Conservation (phyloP, 805 yeast genomes). For the Zygosaccharomyces pseudorouxii region DNA sequence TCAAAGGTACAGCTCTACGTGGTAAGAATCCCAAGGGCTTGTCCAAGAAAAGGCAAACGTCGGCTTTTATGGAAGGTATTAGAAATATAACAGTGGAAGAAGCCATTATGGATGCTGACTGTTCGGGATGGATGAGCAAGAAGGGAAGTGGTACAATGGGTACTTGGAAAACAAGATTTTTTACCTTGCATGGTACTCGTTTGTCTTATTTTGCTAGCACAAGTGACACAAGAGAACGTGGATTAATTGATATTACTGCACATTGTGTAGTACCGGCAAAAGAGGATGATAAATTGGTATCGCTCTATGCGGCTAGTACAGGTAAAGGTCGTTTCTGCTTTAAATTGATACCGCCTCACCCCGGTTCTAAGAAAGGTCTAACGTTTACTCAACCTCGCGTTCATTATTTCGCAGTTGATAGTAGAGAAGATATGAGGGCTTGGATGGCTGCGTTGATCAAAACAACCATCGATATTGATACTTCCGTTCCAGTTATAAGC, state of each 20-base stretch:
- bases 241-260: conserved; percentile 91
- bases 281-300: conserved; percentile 80
- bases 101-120: conserved; percentile 68
- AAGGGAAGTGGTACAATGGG: conserved; percentile 79
- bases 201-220: conserved; percentile 78
- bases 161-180: conserved; percentile 85
- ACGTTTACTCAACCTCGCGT: conserved; percentile 95
- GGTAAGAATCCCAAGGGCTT: conserved; percentile 49
- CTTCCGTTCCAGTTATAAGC: conserved; percentile 82
- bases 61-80: conserved; percentile 87
- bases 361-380: conserved; percentile 91
- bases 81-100: conserved; percentile 68
- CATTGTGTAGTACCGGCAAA: conserved; percentile 82
- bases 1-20: conserved; percentile 48
- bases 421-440: conserved; percentile 82
- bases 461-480: conserved; percentile 95
- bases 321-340: conserved; percentile 93
- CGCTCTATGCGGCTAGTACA: conserved; percentile 86
- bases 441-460: conserved; percentile 96
- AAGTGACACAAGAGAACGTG: conserved; percentile 80
- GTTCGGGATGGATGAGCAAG: conserved; percentile 95
- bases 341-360: conserved; percentile 93
- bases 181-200: conserved; percentile 88
- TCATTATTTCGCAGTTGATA: conserved; percentile 93
- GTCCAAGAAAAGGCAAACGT: conserved; percentile 55